Evolutionary conservation across 306 rosid genomes (phyloP), one percentile per base, ranked within the genome.

Genomic region (Begonia peltatifolia): DNA sequence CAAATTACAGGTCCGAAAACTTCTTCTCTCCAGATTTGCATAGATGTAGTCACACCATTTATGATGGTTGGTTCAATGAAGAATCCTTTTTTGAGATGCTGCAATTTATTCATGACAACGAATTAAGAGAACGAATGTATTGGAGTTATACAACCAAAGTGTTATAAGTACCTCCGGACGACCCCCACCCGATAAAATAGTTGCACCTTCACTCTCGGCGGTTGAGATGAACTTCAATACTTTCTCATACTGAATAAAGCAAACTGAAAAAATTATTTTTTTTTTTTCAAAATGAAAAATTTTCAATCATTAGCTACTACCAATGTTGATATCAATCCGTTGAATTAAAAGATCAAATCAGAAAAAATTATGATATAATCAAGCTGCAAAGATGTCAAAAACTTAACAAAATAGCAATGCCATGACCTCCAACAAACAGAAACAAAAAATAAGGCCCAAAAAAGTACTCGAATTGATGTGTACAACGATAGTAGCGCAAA

Each of bases 1-100:
- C 95, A 83, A 4, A 90, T 77, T 59, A 86, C 93, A 53, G 99
- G 99, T 62, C 95, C 99, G 51, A 90, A 90, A 35, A 86, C 94
- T 77, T 90, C 99, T 64, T 86, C 95, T 69, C 60, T 81, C 99
- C 99, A 90, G 63, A 90, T 86, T 86, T 90, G 93, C 99, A 90
- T 86, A 59, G 86, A 74, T 56, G 82, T 79, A 52, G 86, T 83
- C 59, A 90, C 93, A 62, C 80, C 81, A 46, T 79, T 72, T 59
- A 90, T 79, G 54, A 90, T 43, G 41, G 95, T 75, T 49, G 99
- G 95, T 75, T 86, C 77, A 57, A 90, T 4, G 17, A 80, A 90
- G 76, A 67, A 90, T 47, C 99, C 99, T 54, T 79, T 90, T 70
- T 79, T 76, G 44, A 86, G 79, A 79, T 90, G 95, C 95, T 90